A percentile compares a stretch with the other conserved stretches of the same genome.
These are phyloP conservation scores for Talaromyces sp. DNA, from an alignment of 2,329 filamentous ascomycete species.

Conservation along the genomic window DNA sequence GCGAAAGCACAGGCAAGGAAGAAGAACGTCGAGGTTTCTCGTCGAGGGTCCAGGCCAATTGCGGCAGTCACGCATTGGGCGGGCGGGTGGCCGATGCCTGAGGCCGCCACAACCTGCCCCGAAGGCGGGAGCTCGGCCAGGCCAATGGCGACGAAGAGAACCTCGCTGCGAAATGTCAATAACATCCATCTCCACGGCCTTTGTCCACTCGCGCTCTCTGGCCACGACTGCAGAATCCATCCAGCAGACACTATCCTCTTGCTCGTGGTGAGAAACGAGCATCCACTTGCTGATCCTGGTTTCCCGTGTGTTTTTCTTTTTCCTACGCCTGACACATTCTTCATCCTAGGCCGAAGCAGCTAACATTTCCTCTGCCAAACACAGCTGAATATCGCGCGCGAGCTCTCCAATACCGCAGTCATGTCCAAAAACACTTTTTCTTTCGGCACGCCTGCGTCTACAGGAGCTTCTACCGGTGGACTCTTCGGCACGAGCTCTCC, in stretches of 20 bases:
- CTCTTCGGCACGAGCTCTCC: slow-evolving; percentile 30
- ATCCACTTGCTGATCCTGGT: not conserved
- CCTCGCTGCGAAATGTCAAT: not conserved
- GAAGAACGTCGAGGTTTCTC: slow-evolving; percentile 9
- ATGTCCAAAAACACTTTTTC: slow-evolving; percentile 34
- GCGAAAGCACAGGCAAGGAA: not conserved
- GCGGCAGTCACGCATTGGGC: not conserved
- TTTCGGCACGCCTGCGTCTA: slow-evolving; percentile 35
- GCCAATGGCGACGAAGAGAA: not conserved
- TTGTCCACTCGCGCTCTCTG: not conserved
- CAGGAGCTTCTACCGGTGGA: slow-evolving; percentile 27
- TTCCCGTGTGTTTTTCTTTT: not conserved
- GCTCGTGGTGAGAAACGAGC: not conserved
- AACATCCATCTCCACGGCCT: not conserved
- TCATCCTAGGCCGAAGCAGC: not conserved
- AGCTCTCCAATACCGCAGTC: not conserved
- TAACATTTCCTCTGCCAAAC: not conserved
- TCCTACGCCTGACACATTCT: not conserved
- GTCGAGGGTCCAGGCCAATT: slow-evolving; percentile 20
- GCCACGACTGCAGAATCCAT: not conserved
- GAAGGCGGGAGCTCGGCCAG: slow-evolving; percentile 8
- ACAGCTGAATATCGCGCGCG: not conserved
- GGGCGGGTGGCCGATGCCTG: slow-evolving; percentile 9
- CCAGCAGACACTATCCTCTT: not conserved
- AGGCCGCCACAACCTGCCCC: slow-evolving; percentile 12